A percentile compares a stretch with the other conserved stretches of the same genome.
Evolutionary conservation across 345 rosid genomes (phyloP).

Genomic region (Eucalyptus cladocalyx): DNA sequence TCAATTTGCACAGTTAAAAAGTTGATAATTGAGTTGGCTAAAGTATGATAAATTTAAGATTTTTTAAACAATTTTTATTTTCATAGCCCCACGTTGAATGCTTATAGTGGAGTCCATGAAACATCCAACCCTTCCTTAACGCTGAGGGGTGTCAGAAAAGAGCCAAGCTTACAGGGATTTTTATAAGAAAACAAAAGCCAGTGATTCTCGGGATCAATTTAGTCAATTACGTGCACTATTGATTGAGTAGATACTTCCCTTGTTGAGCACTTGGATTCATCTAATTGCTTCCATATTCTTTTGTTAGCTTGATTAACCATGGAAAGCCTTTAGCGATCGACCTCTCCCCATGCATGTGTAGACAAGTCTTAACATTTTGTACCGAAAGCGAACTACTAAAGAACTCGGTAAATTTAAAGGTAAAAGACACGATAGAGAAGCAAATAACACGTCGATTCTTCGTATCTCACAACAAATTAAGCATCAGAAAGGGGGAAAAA

Average conservation of each 20-base stretch:
- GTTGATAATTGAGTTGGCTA: background rate
- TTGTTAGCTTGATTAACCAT: background rate
- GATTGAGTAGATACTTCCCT: background rate
- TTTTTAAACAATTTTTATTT: background rate
- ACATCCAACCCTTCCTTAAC: background rate
- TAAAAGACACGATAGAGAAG: background rate
- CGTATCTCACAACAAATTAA: background rate
- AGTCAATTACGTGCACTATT: background rate
- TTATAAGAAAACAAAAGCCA: background rate
- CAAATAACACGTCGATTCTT: background rate
- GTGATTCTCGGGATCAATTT: background rate
- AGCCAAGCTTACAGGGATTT: background rate
- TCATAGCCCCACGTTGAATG: background rate
- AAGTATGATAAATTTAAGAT: fast-evolving
- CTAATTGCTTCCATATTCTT: background rate
- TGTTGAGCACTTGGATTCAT: background rate
- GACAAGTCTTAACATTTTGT: background rate
- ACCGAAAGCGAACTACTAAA: background rate
- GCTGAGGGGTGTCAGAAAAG: background rate
- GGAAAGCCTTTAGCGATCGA: background rate
- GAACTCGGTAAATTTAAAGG: background rate
- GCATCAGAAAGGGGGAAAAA: background rate
- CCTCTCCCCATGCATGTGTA: background rate
- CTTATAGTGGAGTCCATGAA: background rate
- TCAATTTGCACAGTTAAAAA: background rate